These are phyloP conservation scores for Chytriomyces sp. DNA, from an alignment of 192 early-diverging fungal genomes.

Conservation along the genomic window DNA sequence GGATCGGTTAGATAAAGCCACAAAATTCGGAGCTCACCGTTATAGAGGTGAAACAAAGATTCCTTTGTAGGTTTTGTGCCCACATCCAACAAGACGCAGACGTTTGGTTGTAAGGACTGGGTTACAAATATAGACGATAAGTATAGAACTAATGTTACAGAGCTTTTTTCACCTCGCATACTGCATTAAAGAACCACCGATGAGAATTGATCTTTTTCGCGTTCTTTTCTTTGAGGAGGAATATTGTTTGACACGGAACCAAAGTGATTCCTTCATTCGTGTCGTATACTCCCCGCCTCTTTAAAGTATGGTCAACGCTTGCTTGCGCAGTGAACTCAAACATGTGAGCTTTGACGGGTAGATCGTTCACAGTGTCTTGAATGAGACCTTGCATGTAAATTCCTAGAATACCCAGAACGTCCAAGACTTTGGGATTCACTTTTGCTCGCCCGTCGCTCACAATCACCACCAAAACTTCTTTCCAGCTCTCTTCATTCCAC, in stretches of 20 bases:
- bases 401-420: slow-evolving; percentile 73
- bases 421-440: slow-evolving; percentile 67
- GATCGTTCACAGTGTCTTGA: slow-evolving; percentile 52
- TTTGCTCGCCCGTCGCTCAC: slow-evolving; percentile 77
- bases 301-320: slow-evolving; percentile 62
- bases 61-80: slow-evolving; percentile 70
- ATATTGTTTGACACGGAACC: slow-evolving; percentile 69
- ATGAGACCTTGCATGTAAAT: slow-evolving; percentile 67
- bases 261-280: slow-evolving; percentile 27
- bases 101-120: slow-evolving; percentile 59
- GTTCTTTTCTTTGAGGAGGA: slow-evolving; percentile 92
- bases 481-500: slow-evolving; percentile 71
- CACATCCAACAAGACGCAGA: slow-evolving; percentile 74
- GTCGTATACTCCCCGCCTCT: slow-evolving; percentile 49
- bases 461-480: slow-evolving; percentile 52
- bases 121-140: neutral
- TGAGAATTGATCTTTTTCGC: slow-evolving; percentile 84
- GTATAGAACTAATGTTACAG: neutral
- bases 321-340: slow-evolving; percentile 89
- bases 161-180: slow-evolving; percentile 45
- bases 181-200: slow-evolving; percentile 81
- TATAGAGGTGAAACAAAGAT: slow-evolving; percentile 56
- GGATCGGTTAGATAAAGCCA: slow-evolving; percentile 2
- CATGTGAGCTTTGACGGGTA: slow-evolving; percentile 75
- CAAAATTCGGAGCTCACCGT: slow-evolving; percentile 23